Conservation (phyloP, 2,329 filamentous ascomycete species). For the Aspergillus ruber region DNA sequence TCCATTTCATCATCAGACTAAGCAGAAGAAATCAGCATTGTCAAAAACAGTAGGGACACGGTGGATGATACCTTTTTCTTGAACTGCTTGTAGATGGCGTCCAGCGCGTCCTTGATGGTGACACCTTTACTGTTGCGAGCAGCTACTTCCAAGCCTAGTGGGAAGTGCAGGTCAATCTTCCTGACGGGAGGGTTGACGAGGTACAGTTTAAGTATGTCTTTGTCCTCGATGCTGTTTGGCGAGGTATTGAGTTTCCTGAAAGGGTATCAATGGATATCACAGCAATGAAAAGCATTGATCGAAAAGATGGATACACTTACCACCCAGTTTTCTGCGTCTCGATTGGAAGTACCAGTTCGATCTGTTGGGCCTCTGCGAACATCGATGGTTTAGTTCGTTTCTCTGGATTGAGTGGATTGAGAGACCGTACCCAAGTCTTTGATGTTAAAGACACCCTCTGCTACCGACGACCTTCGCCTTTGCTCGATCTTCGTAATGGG, state of each 20-base stretch:
- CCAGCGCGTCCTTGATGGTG: slow-evolving; percentile 92
- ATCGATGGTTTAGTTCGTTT: not conserved
- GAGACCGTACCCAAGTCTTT: slow-evolving; percentile 70
- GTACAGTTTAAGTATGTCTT: slow-evolving; percentile 71
- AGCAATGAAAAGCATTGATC: not conserved
- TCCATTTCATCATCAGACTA: slow-evolving; percentile 90
- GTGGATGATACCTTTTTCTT: slow-evolving; percentile 72
- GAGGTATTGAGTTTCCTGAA: slow-evolving; percentile 90
- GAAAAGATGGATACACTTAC: slow-evolving; percentile 12
- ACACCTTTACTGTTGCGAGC: slow-evolving; percentile 90
- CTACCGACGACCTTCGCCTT: slow-evolving; percentile 66
- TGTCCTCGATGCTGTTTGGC: slow-evolving; percentile 69
- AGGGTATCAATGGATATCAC: not conserved
- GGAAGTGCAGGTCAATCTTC: slow-evolving; percentile 91
- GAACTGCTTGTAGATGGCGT: slow-evolving; percentile 92
- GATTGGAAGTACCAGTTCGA: slow-evolving; percentile 27
- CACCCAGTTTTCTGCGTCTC: slow-evolving; percentile 32
- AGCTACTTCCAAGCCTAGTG: slow-evolving; percentile 76
- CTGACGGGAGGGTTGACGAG: slow-evolving; percentile 79
- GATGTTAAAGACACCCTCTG: slow-evolving; percentile 72
- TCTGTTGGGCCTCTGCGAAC: slow-evolving; percentile 22
- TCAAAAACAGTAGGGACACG: not conserved
- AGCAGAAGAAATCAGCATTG: not conserved
- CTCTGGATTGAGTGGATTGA: not conserved
- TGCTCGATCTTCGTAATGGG: slow-evolving; percentile 49